Base-by-base conservation (phyloP, 129 eudicot species). In the Tanacetum coccineum region DNA sequence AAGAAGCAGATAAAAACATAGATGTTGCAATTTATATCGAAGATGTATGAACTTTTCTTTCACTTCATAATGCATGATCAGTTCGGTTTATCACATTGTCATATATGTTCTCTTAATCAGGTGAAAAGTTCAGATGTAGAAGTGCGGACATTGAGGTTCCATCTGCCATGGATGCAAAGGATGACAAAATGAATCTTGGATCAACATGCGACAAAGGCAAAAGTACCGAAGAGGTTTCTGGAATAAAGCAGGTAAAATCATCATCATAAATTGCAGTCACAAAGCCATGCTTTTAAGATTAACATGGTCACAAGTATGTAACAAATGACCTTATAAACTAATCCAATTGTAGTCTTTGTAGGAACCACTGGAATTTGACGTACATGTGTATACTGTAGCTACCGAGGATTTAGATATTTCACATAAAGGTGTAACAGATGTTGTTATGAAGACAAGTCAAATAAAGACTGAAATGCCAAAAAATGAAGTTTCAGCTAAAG, bases 1-100 rank as follows among this genome's bases (percentile, higher is more conserved):
- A 22, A 74, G n/a, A n/a, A n/a, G n/a, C n/a, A n/a, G n/a, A n/a
- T n/a, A n/a, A n/a, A 76, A 70, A 64, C 74, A 73, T 50, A 53
- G 49, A 61, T 70, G 71, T 11, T 20, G 57, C 68, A 40, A 70
- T 49, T 59, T 60, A 71, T 42, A 49, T 62, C 15, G 77, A 77
- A 70, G 66, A 76, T 82, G 88, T 83, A 47, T 55, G 74, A 61
- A 63, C 59, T 57, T 71, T 62, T 59, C 77, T 39, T 51, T 62
- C 54, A 21, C 76, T 18, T 60, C 51, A 62, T 62, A 28, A 7
- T 61, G 13, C 54, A 40, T 44, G 2, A n/a, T 28, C 66, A 14
- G 15, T 73, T 55, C 21, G 30, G 12, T 21, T 32, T 22, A 47
- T 63, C 60, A 7, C 67, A 15, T 19, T 56, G 7, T 19, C 51